Evolutionary conservation across 1,284 basidiomycete species (phyloP).

Genomic region (Neonothopanus nambi): DNA sequence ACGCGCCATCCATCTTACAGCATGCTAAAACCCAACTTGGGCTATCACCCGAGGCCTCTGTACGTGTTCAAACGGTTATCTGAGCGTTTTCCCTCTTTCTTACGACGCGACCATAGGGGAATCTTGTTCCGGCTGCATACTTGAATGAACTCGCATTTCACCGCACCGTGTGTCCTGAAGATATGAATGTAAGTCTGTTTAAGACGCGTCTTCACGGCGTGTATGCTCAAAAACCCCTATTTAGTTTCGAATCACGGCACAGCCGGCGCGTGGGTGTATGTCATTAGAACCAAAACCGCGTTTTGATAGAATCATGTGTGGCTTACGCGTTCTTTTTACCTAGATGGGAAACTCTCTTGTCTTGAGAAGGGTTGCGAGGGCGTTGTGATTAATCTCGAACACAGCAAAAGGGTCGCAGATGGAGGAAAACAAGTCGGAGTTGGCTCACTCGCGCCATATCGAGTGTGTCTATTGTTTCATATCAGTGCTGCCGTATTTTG

Average conservation of each 20-base stretch:
- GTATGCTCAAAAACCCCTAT: conserved; percentile 16
- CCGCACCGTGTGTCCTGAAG: conserved; percentile 34
- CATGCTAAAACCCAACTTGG: conserved; percentile 5
- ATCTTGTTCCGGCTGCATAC: conserved; percentile 33
- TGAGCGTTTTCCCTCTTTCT: not conserved
- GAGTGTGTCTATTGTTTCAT: conserved; percentile 32
- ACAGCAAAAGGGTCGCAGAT: conserved; percentile 30
- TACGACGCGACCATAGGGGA: not conserved
- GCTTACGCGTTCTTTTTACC: conserved; percentile 13
- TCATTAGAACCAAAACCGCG: conserved; percentile 11
- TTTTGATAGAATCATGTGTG: conserved; percentile 1
- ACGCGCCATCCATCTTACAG: not conserved
- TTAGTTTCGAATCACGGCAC: conserved; percentile 38
- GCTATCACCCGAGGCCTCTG: not conserved
- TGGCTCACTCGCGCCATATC: conserved; percentile 44
- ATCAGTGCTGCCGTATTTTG: not conserved
- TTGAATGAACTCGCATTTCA: conserved; percentile 39
- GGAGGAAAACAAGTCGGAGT: conserved; percentile 44
- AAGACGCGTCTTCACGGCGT: conserved; percentile 4
- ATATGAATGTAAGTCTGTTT: conserved; percentile 36
- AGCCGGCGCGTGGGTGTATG: conserved; percentile 45
- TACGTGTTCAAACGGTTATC: conserved; percentile 3
- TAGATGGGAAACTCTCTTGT: conserved; percentile 45
- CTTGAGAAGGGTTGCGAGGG: conserved; percentile 43
- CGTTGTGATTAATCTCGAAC: conserved; percentile 32